Conservation (phyloP, 305 asterid genomes). For the Solanum hybrid region DNA sequence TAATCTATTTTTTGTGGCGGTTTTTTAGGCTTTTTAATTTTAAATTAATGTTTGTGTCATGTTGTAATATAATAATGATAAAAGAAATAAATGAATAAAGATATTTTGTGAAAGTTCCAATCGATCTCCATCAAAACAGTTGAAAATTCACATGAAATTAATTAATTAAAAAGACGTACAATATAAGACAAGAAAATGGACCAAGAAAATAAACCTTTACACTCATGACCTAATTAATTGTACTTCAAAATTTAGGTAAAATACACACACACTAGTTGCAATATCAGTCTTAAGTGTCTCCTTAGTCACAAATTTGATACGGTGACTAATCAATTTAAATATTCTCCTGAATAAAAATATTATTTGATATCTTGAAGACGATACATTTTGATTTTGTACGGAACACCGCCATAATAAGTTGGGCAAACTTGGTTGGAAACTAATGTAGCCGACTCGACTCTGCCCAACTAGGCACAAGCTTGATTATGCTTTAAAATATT, state of each 20-base stretch:
- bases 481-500: background rate
- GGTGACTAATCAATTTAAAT: background rate
- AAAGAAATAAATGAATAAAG: background rate
- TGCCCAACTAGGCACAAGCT: background rate
- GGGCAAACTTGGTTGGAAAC: background rate
- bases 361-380: too few relatives aligned
- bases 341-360: background rate
- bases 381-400: too few relatives aligned
- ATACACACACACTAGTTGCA: background rate
- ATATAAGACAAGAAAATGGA: background rate
- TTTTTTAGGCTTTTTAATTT: background rate
- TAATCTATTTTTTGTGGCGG: background rate
- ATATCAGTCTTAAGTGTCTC: background rate
- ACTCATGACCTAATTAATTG: background rate
- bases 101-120: constrained; percentile 3
- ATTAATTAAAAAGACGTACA: background rate
- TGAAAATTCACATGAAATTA: background rate
- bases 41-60: constrained; percentile 9
- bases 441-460: background rate
- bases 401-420: background rate
- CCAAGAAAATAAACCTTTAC: background rate
- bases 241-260: background rate
- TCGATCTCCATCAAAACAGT: background rate
- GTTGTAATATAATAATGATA: background rate
- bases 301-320: background rate